A percentile compares a stretch with the other conserved stretches of the same genome.
These are phyloP conservation scores for Plantago coronopus DNA, from an alignment of 305 asterid species.

Conservation along the genomic window DNA sequence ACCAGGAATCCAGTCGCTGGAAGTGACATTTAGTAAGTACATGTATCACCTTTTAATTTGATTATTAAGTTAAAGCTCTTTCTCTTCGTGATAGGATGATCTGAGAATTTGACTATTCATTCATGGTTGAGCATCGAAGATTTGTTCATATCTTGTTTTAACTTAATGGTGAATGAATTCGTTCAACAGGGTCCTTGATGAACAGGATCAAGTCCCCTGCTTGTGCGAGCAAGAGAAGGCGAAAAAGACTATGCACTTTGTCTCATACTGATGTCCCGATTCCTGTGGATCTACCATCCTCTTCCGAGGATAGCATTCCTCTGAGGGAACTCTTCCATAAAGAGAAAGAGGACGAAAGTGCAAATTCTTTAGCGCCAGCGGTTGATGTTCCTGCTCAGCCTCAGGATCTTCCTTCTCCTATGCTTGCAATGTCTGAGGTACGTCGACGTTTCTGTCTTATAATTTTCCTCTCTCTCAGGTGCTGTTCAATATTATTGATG, in stretches of 20 bases:
- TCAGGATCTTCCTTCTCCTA: background rate
- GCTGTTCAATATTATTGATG: too few species aligned
- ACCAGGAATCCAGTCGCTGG: too few species aligned
- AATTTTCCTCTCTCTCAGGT: background rate
- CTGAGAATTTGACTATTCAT: background rate
- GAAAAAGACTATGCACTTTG: background rate
- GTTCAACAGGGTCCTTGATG: background rate
- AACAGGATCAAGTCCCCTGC: background rate
- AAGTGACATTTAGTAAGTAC: background rate
- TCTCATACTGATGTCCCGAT: background rate
- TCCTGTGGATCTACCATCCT: background rate
- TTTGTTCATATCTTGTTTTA: background rate
- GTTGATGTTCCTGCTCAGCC: background rate
- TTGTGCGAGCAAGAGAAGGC: background rate
- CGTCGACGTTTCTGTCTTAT: background rate
- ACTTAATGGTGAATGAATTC: too few species aligned
- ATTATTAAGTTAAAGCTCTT: background rate
- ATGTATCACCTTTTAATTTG: background rate
- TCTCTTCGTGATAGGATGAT: background rate
- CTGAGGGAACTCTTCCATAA: background rate
- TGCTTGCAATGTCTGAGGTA: slow-evolving; percentile 3
- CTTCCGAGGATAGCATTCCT: background rate
- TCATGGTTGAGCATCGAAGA: background rate
- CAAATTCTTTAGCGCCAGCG: background rate
- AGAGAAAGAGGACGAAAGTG: background rate